These are phyloP conservation scores for Arthrobotrys sphaeroides DNA, from an alignment of 2,329 filamentous ascomycete species.

Conservation along the genomic window DNA sequence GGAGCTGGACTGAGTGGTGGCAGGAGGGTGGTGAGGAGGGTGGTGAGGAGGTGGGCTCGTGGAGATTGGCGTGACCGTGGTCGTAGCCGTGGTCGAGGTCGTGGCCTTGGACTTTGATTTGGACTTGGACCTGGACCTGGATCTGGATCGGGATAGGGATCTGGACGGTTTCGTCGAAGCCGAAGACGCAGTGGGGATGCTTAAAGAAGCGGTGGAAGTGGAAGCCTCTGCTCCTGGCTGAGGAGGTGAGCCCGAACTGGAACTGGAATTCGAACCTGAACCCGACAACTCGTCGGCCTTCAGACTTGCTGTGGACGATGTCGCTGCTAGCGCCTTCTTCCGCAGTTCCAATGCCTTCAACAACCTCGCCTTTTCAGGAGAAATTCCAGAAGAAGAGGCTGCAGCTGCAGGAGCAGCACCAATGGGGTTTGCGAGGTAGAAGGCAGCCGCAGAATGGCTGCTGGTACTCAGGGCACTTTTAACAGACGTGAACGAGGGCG, in stretches of 20 bases:
- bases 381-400: conserved; percentile 66
- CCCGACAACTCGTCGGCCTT: conserved; percentile 21
- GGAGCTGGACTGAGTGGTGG: conserved; percentile 8
- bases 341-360: conserved; percentile 94
- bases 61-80: conserved; percentile 4
- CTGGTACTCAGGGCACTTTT: conserved; percentile 56
- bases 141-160: not conserved
- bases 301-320: conserved; percentile 59
- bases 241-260: not conserved
- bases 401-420: conserved; percentile 64
- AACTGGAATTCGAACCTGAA: not conserved
- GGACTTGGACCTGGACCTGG: not conserved
- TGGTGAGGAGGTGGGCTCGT: not conserved
- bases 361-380: conserved; percentile 86
- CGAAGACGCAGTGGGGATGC: not conserved
- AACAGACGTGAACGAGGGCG: conserved; percentile 50
- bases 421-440: conserved; percentile 59
- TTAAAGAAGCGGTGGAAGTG: not conserved
- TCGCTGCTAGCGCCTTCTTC: conserved; percentile 75
- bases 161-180: not conserved
- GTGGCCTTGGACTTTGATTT: not conserved
- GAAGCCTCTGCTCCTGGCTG: conserved; percentile 14
- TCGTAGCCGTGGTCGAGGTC: not conserved
- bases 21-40: not conserved
- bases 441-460: conserved; percentile 60